Evolutionary conservation across 2,329 filamentous ascomycete genomes (phyloP), one percentile per base, ranked within the genome.

Genomic region (Xylaria multiplex): DNA sequence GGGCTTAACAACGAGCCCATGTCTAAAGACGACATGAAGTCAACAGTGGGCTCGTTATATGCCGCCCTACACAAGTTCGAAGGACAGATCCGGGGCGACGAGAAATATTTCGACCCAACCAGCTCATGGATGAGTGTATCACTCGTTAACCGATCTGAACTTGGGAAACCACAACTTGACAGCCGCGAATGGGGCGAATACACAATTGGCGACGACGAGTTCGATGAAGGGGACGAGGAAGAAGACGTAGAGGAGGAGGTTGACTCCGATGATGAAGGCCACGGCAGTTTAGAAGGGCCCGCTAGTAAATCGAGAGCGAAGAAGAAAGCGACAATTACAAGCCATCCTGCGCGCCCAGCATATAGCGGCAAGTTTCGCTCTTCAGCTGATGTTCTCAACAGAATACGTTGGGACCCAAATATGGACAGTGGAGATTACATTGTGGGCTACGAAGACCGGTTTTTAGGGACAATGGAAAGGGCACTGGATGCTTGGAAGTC

Each of bases 401-500:
- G 87, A 16, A 79, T 90, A 53, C 84, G 86, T 22, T 89, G 87
- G 87, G 87, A 90, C 69, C 77, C 81, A n/a, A 77, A 75, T 19
- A 78, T 88, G 46, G 82, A 88, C 69, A 79, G 81, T 53, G 76
- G 76, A 22, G 83, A 88, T 67, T 88, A 84, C 69, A 68, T 89
- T 5, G 81, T 90, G 55, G 87, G 86, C 1, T 90, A 90, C 70
- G 84, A 87, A 70, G 88, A 90, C 74, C 81, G 88, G 16, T 89
- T 90, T 71, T 66, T 81, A 3, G 86, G 86, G 1, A 79, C 82
- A 2, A 81, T 80, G 69, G 87, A 90, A 75, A 84, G 83, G 68
- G 73, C 81, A 1, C 76, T 89, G 5, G 83, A 83, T 58, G 77
- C 80, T 35, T 90, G 88, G 88, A 88, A 86, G 78, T 80, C 79